These are phyloP conservation scores for Irpex sp. DNA, from an alignment of 1,284 basidiomycete genomes.

Conservation along the genomic window DNA sequence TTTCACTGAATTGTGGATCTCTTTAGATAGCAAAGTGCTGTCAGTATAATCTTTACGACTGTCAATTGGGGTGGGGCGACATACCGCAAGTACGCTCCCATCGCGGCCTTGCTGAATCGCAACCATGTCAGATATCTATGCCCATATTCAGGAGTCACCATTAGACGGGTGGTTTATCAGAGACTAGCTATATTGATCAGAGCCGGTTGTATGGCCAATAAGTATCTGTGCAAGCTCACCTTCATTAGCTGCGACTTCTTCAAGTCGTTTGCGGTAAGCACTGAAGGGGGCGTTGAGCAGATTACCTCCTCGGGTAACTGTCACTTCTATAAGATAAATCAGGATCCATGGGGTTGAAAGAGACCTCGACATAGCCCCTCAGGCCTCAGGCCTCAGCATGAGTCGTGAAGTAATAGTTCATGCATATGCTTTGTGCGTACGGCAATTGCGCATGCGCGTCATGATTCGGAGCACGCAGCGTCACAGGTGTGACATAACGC, in stretches of 20 bases:
- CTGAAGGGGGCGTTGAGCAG: constrained; percentile 41
- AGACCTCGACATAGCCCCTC: constrained; percentile 8
- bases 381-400: too few relatives aligned
- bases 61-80: constrained; percentile 7
- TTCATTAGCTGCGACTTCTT: constrained; percentile 64
- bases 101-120: constrained; percentile 47
- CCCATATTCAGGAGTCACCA: constrained; percentile 51
- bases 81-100: constrained; percentile 40
- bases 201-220: background rate
- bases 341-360: constrained; percentile 55
- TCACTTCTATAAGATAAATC: constrained; percentile 54
- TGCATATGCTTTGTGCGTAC: too few relatives aligned
- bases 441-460: too few relatives aligned
- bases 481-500: too few relatives aligned
- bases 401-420: too few relatives aligned
- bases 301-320: constrained; percentile 56
- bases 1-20: constrained; percentile 1
- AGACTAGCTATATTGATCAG: constrained; percentile 29
- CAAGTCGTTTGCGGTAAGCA: constrained; percentile 37
- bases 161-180: constrained; percentile 33
- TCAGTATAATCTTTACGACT: too few relatives aligned
- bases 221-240: constrained; percentile 38
- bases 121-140: constrained; percentile 50
- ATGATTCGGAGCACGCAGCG: too few relatives aligned
- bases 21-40: background rate